phyloP scores from a whole-genome alignment of 192 early-diverging fungal genomes.

The Backusella tarrabulga region DNA sequence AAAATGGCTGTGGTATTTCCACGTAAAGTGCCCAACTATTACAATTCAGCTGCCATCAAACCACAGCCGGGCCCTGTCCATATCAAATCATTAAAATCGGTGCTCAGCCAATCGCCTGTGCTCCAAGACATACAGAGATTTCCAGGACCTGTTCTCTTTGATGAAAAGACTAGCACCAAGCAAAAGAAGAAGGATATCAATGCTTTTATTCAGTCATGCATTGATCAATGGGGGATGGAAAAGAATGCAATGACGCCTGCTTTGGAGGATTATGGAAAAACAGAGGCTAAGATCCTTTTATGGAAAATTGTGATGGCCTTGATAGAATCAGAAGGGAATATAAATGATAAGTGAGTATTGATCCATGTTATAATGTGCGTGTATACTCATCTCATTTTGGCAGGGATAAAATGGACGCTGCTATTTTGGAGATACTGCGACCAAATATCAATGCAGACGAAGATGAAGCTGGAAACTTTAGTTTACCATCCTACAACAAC shows the following conservation, averaged over 20 bases:
- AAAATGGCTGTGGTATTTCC: constrained; percentile 68
- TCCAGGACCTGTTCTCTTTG: constrained; percentile 62
- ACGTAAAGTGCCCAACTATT: constrained; percentile 54
- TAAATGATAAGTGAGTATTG: constrained; percentile 52
- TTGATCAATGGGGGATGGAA: constrained; percentile 18
- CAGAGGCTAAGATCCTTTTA: constrained; percentile 39
- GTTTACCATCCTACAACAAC: constrained; percentile 30
- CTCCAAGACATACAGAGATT: constrained; percentile 33
- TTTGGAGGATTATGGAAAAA: background rate
- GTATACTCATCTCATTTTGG: background rate
- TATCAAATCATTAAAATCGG: constrained; percentile 46
- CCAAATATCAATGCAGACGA: constrained; percentile 16
- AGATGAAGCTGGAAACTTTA: constrained; percentile 31
- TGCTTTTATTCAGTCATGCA: constrained; percentile 39
- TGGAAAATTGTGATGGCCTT: constrained; percentile 63
- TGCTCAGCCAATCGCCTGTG: constrained; percentile 21
- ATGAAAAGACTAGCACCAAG: constrained; percentile 40
- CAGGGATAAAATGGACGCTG: constrained; percentile 45
- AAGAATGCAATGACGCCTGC: constrained; percentile 1
- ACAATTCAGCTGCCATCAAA: constrained; percentile 1
- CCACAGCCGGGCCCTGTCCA: constrained; percentile 31
- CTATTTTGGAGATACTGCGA: constrained; percentile 44
- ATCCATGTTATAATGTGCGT: too few species aligned
- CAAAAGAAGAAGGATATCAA: constrained; percentile 49
- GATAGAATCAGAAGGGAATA: constrained; percentile 61